Conservation (phyloP, 2,329 filamentous ascomycete genomes). For the Penicillium sumatraense region DNA sequence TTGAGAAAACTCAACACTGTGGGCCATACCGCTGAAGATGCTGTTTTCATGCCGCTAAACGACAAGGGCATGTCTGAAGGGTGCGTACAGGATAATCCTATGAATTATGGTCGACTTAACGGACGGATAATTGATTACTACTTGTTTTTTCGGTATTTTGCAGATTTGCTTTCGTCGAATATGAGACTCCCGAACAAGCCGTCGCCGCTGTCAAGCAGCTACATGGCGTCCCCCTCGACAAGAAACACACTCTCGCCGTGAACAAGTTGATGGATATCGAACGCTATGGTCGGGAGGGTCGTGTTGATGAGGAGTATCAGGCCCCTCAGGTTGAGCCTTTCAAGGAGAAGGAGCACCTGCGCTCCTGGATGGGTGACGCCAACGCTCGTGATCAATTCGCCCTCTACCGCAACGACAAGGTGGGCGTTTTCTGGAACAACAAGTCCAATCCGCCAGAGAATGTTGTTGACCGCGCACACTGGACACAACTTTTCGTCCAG, state of each 20-base stretch:
- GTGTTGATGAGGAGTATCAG: slow-evolving; percentile 88
- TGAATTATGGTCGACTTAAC: background rate
- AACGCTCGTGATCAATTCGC: slow-evolving; percentile 94
- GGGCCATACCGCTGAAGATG: slow-evolving; percentile 83
- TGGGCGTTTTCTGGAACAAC: slow-evolving; percentile 98
- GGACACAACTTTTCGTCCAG: slow-evolving; percentile 97
- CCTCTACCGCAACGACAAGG: slow-evolving; percentile 89
- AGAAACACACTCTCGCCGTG: slow-evolving; percentile 91
- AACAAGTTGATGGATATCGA: slow-evolving; percentile 99
- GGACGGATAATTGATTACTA: slow-evolving; percentile 17
- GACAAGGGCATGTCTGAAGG: slow-evolving; percentile 84
- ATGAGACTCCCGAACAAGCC: slow-evolving; percentile 86
- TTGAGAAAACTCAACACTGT: slow-evolving; percentile 88
- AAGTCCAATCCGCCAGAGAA: slow-evolving; percentile 87
- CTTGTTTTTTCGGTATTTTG: slow-evolving; percentile 5
- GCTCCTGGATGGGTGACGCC: slow-evolving; percentile 88
- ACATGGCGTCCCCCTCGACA: slow-evolving; percentile 86
- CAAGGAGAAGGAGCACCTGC: slow-evolving; percentile 87
- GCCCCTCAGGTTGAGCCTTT: slow-evolving; percentile 83
- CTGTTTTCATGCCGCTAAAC: slow-evolving; percentile 91
- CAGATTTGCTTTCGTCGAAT: slow-evolving; percentile 97
- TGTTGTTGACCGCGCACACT: slow-evolving; percentile 89
- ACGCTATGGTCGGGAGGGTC: slow-evolving; percentile 90
- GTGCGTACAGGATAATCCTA: slow-evolving; percentile 57
- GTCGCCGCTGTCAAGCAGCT: slow-evolving; percentile 86